phyloP scores from a whole-genome alignment of 352 stramenopile genomes.

The Globisporangium polare region DNA sequence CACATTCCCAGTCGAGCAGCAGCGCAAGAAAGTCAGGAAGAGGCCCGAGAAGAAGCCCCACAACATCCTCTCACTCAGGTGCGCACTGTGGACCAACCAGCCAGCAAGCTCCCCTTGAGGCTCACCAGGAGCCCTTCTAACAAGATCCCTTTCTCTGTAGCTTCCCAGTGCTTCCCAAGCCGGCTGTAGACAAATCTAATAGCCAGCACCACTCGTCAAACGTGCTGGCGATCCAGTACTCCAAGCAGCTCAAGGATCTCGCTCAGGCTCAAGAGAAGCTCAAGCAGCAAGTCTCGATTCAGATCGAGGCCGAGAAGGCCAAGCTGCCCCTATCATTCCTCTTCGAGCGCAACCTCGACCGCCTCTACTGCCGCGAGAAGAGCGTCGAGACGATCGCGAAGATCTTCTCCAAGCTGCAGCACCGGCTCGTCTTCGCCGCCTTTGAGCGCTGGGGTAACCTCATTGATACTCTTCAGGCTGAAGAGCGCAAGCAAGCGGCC shows the following conservation, averaged over 20 bases:
- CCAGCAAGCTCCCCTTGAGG: too few relatives aligned
- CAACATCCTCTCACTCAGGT: slow-evolving; percentile 33
- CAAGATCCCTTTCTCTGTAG: background rate
- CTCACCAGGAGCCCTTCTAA: background rate
- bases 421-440: slow-evolving; percentile 41
- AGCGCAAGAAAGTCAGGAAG: slow-evolving; percentile 6
- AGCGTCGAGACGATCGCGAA: slow-evolving; percentile 45
- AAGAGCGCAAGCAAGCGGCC: slow-evolving; percentile 25
- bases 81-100: background rate
- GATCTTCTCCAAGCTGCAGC: slow-evolving; percentile 72
- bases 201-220: background rate
- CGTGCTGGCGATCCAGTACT: slow-evolving; percentile 4
- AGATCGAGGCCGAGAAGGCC: slow-evolving; percentile 53
- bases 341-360: slow-evolving; percentile 66
- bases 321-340: slow-evolving; percentile 65
- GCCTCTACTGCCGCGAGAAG: slow-evolving; percentile 52
- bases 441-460: slow-evolving; percentile 41
- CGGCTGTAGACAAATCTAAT: background rate
- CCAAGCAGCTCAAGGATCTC: slow-evolving; percentile 15
- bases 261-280: slow-evolving; percentile 18
- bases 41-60: slow-evolving; percentile 10
- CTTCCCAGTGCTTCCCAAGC: slow-evolving; percentile 18
- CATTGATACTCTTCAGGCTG: slow-evolving; percentile 7
- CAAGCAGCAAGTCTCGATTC: slow-evolving; percentile 24
- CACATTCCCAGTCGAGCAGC: background rate